These are phyloP conservation scores for Phylloporus sp. DNA, from an alignment of 768 basidiomycete genomes.

Conservation along the genomic window DNA sequence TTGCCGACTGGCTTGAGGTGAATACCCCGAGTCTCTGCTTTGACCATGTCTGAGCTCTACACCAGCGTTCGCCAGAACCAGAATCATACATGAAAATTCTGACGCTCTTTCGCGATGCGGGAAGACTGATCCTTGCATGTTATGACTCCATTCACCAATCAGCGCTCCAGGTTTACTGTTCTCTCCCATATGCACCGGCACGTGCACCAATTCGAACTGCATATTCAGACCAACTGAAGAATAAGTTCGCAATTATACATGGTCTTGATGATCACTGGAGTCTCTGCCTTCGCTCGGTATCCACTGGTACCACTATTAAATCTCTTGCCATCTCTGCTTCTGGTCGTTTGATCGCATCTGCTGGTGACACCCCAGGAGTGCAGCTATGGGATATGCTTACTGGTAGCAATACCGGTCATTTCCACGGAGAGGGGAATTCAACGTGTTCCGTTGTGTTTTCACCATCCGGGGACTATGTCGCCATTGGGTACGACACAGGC, in stretches of 20 bases:
- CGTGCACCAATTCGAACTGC: slow-evolving; percentile 6
- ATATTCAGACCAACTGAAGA: slow-evolving; percentile 7
- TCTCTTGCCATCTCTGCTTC: slow-evolving; percentile 18
- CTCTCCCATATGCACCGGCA: slow-evolving; percentile 10
- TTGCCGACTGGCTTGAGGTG: slow-evolving; percentile 14
- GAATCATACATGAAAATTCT: slow-evolving; percentile 4
- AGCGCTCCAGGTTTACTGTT: slow-evolving; percentile 16
- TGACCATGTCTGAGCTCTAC: background rate
- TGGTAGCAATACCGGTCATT: slow-evolving; percentile 13
- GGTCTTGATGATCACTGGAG: slow-evolving; percentile 15
- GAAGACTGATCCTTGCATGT: slow-evolving; percentile 17
- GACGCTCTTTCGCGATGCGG: slow-evolving; percentile 12
- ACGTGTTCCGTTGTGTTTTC: slow-evolving; percentile 17
- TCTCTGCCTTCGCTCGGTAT: slow-evolving; percentile 11
- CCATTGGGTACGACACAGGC: slow-evolving; percentile 12
- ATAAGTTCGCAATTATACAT: slow-evolving; percentile 8
- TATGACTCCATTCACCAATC: slow-evolving; percentile 18
- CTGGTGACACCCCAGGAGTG: slow-evolving; percentile 34
- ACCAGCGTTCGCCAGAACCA: slow-evolving; percentile 7
- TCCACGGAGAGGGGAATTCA: slow-evolving; percentile 3
- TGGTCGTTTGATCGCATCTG: slow-evolving; percentile 17
- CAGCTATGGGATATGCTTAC: slow-evolving; percentile 19
- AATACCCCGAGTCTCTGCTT: background rate
- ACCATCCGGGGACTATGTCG: slow-evolving; percentile 11
- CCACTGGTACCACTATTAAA: slow-evolving; percentile 2